Conservation (phyloP, 331 rosid species). For the Arachis monticola region DNA sequence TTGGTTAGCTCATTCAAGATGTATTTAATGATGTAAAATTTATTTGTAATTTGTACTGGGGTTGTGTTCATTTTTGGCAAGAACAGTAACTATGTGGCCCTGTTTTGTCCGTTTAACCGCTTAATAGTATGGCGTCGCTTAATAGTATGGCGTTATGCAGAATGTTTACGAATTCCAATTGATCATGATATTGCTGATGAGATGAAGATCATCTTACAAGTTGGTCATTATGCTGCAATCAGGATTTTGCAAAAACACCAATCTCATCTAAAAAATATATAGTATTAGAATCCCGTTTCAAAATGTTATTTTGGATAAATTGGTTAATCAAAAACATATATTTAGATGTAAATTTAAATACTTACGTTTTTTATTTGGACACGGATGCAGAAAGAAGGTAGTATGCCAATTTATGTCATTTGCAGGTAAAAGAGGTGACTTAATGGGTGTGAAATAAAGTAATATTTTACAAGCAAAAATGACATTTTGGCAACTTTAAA, state of each 20-base stretch:
- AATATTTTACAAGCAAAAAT: no score
- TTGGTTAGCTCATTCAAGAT: no score
- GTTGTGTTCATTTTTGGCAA: constrained; percentile 27
- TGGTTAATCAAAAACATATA: no score
- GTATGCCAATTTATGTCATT: no score
- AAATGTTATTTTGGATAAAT: no score
- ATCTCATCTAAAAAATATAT: background rate
- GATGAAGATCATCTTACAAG: background rate
- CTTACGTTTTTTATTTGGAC: no score
- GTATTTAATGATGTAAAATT: background rate
- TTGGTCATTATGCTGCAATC: background rate
- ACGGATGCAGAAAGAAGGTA: no score
- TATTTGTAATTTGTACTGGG: background rate
- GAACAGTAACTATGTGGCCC: constrained; percentile 24
- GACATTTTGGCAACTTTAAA: no score
- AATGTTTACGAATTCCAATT: background rate
- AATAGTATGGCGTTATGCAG: background rate
- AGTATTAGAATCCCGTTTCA: no score
- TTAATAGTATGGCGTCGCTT: background rate
- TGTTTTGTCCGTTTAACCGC: constrained; percentile 28
- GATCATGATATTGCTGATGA: background rate
- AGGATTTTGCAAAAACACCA: background rate
- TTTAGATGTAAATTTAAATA: no score
- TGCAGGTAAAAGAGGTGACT: no score
- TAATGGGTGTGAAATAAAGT: no score